Conservation (phyloP, 495 filamentous ascomycete species). For the Neurospora sp. region DNA sequence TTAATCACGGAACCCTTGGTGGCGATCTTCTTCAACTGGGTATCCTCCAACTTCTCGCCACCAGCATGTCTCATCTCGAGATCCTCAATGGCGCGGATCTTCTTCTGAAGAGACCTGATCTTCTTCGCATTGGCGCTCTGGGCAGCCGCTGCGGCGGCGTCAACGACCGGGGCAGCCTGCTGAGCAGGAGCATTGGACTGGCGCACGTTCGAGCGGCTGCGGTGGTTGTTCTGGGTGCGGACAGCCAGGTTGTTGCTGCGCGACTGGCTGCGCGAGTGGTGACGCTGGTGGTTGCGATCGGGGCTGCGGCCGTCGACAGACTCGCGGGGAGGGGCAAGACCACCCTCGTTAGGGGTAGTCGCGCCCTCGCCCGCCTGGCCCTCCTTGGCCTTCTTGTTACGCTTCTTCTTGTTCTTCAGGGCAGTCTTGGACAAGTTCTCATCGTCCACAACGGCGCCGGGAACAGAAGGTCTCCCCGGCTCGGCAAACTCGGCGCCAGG, state of each 20-base stretch:
- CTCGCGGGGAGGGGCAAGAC: constrained; percentile 32
- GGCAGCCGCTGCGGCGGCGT: constrained; percentile 28
- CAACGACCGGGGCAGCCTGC: constrained; percentile 21
- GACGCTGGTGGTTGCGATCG: constrained; percentile 35
- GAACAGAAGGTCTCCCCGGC: constrained; percentile 36
- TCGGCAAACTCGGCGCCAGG: constrained; percentile 44
- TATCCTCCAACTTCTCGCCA: constrained; percentile 95
- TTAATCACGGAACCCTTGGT: constrained; percentile 75
- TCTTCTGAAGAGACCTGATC: constrained; percentile 82
- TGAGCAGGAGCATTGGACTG: constrained; percentile 15
- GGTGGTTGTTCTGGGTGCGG: constrained; percentile 36
- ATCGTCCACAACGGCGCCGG: constrained; percentile 65
- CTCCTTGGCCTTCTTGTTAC: constrained; percentile 87
- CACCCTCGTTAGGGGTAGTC: constrained; percentile 16
- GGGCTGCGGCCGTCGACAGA: constrained; percentile 51
- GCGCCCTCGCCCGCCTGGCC: constrained; percentile 35
- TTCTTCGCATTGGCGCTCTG: constrained; percentile 70
- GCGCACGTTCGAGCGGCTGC: constrained; percentile 21
- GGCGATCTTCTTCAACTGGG: constrained; percentile 95
- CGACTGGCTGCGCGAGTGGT: constrained; percentile 46
- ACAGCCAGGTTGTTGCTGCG: constrained; percentile 37
- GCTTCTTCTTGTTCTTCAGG: constrained; percentile 98
- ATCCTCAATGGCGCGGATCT: constrained; percentile 94
- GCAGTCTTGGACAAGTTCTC: constrained; percentile 77
- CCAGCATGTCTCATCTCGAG: constrained; percentile 89